phyloP scores from a whole-genome alignment of 2,329 filamentous ascomycete species.

The Teratosphaeria pseudoeucalypti region DNA sequence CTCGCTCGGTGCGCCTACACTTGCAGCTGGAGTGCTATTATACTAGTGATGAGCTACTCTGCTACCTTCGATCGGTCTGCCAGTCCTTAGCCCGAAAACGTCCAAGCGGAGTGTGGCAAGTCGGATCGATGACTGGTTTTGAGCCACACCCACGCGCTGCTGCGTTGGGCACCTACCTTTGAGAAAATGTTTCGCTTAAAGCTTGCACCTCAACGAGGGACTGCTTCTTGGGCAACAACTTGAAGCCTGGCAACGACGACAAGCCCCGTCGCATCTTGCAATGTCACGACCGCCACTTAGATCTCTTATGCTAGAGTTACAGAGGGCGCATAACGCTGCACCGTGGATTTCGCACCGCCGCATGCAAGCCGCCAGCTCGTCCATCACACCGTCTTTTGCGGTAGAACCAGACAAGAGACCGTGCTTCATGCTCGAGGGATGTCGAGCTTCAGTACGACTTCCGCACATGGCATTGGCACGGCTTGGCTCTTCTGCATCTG shows the following conservation, averaged over 20 bases:
- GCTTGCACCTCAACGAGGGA: neutral
- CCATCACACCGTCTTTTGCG: neutral
- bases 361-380: neutral
- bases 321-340: neutral
- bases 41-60: too few relatives aligned
- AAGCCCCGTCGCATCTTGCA: neutral
- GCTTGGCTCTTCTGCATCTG: neutral
- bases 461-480: neutral
- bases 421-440: neutral
- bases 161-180: neutral
- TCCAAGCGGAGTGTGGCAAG: neutral
- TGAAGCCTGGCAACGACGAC: neutral
- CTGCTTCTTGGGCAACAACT: neutral
- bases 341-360: neutral
- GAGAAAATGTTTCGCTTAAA: neutral
- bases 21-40: neutral
- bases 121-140: neutral
- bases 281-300: neutral
- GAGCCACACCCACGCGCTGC: neutral
- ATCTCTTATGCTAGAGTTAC: neutral
- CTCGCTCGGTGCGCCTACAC: neutral
- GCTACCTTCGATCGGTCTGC: neutral
- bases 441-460: neutral
- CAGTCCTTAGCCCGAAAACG: neutral
- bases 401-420: neutral